A percentile compares a stretch with the other conserved stretches of the same genome.
Evolutionary conservation across 2,329 filamentous ascomycete genomes (phyloP).

Genomic region (Pestalotiopsis sp.): DNA sequence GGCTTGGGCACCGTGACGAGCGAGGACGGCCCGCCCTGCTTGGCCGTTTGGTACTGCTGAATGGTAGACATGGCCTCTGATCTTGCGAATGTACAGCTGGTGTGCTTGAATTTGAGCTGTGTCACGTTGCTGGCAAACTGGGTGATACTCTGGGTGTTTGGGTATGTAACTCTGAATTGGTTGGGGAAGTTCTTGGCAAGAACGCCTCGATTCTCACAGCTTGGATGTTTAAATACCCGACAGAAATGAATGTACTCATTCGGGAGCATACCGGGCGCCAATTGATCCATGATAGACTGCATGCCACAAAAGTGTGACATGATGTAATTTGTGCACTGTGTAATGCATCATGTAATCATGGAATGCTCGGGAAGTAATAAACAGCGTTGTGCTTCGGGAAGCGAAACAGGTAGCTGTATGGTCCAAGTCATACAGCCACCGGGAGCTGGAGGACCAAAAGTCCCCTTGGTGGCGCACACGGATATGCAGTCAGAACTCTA

Average conservation of each 20-base stretch:
- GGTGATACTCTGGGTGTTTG: neutral
- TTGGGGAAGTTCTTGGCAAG: neutral
- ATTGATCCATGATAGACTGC: neutral
- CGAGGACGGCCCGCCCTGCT: slow-evolving; percentile 17
- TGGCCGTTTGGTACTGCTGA: slow-evolving; percentile 16
- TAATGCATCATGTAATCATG: neutral
- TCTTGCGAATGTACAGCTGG: neutral
- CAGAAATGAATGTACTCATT: neutral
- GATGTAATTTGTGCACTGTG: neutral
- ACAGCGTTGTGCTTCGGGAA: neutral
- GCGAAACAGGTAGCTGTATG: neutral
- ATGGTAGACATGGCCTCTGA: slow-evolving; percentile 15
- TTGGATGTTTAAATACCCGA: neutral
- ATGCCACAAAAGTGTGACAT: neutral
- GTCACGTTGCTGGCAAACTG: neutral
- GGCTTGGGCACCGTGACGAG: slow-evolving; percentile 25
- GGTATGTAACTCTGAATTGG: neutral
- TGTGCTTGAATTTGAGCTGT: neutral
- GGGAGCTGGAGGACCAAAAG: neutral
- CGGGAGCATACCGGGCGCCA: neutral
- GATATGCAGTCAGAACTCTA: neutral
- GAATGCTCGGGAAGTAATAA: neutral
- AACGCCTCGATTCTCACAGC: too few species aligned
- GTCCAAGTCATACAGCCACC: neutral
- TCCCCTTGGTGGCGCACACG: neutral